Evolutionary conservation across 805 yeast genomes (phyloP), one percentile per base, ranked within the genome.

Genomic region (Saturnispora besseyi): DNA sequence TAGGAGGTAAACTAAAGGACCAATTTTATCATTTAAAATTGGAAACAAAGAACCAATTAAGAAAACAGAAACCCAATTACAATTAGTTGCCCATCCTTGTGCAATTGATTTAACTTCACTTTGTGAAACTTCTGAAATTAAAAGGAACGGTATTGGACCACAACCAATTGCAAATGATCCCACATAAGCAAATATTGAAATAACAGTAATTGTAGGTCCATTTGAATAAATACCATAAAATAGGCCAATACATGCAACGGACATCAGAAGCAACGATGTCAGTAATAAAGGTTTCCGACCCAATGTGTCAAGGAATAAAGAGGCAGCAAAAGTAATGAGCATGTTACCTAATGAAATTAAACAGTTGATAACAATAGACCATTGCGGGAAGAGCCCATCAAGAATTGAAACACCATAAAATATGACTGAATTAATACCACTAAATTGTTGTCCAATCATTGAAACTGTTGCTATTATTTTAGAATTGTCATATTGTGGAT

Each of bases 121-220:
- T 53, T 89, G 95, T 0, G 95, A 84, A n/a, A 91, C 81, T 62
- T 93, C 98, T 6, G 95, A 79, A 10, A 91, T 82, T 47, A 90
- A 67, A 56, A 91, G 68, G 68, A 93, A 91, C 40, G 99, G 99
- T 49, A 93, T 89, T 6, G 99, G 99, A 0, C 99, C 99, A 53
- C 89, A 64, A 0, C 99, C 99, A 32, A 85, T 69, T 0, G 97
- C 98, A 70, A 91, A 93, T 28, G 88, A 77, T 0, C 84, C 80
- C 45, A 91, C 89, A 62, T 88, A 90, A 1, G 75, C 61, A 48
- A 87, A 77, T 0, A 89, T 82, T 10, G 89, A 81, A 1, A 75
- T 45, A 1, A 84, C 80, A 1, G 90, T 74, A 12, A 82, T 53
- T 0, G 66, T 31, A 0, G 85, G 71, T 45, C 68, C 67, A 2